These are phyloP conservation scores for Datura wrightii DNA, from an alignment of 257 asterid genomes.

Conservation along the genomic window DNA sequence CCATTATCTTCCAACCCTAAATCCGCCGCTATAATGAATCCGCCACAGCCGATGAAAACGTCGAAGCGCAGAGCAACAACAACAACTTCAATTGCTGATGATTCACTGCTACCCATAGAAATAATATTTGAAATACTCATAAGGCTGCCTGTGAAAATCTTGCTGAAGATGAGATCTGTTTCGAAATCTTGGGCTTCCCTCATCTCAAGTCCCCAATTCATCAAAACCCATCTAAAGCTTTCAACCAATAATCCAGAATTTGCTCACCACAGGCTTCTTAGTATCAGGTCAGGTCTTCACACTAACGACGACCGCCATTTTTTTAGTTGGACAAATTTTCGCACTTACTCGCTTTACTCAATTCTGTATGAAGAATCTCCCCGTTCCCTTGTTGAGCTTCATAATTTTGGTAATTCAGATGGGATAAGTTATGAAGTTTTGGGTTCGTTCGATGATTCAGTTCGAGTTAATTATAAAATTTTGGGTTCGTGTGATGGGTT, in stretches of 20 bases:
- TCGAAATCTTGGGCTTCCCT: conserved; percentile 26
- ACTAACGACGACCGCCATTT: neutral
- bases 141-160: conserved; percentile 51
- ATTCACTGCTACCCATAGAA: neutral
- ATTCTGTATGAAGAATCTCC: conserved; percentile 34
- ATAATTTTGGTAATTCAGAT: neutral
- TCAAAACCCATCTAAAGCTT: conserved; percentile 42
- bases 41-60: neutral
- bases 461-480: too few species aligned
- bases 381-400: neutral
- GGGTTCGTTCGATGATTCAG: too few species aligned
- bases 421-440: conserved; percentile 25
- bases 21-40: neutral
- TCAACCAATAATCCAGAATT: conserved; percentile 19
- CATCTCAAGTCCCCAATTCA: conserved; percentile 50
- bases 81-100: neutral
- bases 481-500: conserved; percentile 62
- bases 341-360: conserved; percentile 42
- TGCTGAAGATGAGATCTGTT: conserved; percentile 45
- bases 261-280: conserved; percentile 13
- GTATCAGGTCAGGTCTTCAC: neutral
- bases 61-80: neutral
- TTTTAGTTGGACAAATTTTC: neutral
- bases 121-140: neutral
- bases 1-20: neutral